Conservation (phyloP, 164 flowering plant genomes). For the Umbellularia californica region DNA sequence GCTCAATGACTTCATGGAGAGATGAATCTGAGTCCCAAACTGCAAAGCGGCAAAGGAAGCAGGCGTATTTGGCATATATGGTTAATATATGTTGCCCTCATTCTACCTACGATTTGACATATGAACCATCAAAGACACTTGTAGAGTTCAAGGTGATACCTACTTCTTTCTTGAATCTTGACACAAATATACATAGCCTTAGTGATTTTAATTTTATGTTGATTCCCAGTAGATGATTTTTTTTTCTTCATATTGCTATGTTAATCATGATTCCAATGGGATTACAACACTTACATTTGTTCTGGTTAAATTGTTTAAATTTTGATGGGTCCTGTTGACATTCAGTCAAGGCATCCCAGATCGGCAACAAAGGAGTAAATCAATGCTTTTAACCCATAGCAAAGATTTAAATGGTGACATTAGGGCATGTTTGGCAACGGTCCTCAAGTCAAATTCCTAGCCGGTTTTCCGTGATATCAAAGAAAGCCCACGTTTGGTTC, state of each 20-base stretch:
- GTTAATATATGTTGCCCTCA: slow-evolving; percentile 64
- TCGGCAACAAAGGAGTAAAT: too few relatives aligned
- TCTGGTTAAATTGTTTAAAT: too few relatives aligned
- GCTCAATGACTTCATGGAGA: slow-evolving; percentile 25
- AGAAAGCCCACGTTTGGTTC: too few relatives aligned
- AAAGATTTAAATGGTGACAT: too few relatives aligned
- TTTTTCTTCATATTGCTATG: too few relatives aligned
- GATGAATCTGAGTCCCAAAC: slow-evolving; percentile 18
- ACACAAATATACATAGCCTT: neutral
- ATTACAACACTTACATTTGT: too few relatives aligned
- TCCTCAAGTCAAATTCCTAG: too few relatives aligned
- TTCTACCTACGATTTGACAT: slow-evolving; percentile 61
- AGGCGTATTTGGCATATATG: slow-evolving; percentile 50
- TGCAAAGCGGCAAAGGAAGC: slow-evolving; percentile 48
- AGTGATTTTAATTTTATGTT: neutral
- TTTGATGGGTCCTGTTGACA: too few relatives aligned
- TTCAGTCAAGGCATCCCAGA: too few relatives aligned
- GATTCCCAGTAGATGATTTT: neutral
- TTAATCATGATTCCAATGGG: too few relatives aligned
- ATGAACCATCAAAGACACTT: slow-evolving; percentile 69
- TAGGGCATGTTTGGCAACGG: too few relatives aligned
- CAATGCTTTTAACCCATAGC: neutral
- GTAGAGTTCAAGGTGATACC: slow-evolving; percentile 80
- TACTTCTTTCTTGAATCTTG: neutral
- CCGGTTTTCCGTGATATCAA: too few relatives aligned